Evolutionary conservation across 257 asterid species (phyloP), one percentile per base, ranked within the genome.

Genomic region (Gentiana straminea): DNA sequence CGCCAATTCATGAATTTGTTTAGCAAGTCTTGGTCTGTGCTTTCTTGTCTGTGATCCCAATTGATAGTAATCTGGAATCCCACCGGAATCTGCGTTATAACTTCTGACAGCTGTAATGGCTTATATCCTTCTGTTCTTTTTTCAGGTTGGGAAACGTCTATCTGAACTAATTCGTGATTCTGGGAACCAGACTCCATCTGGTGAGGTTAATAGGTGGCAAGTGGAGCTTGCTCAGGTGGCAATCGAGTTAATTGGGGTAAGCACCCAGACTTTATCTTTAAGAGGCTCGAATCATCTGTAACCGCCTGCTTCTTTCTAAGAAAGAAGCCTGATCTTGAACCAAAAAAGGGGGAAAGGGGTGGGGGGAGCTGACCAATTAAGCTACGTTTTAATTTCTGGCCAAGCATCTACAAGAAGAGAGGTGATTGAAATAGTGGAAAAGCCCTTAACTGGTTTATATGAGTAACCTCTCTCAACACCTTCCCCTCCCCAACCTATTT

Each of bases 131-230:
- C 39, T 44, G 49, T 39, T 70, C 64, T 51, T 73, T 41, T 68
- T 78, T 64, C 63, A 91, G 98, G 95, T 92, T 51, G 95, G 94
- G 33, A 81, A 81, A 69, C 85, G 84, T 66, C 81, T 92, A 33
- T 83, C 99, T 33, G 99, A 92, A 74, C 95, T 88, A 62, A 92
- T 92, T 67, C 93, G 99, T 56, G 99, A 92, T 77, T 80, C 84
- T 49, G 99, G 99, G 52, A 75, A 81, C 64, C 97, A 83, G 78
- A 77, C 94, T 35, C 71, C 84, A 47, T 82, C 91, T 55, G 77
- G 83, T 61, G 96, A 92, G 75, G 93, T 83, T 72, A 86, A 82
- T 62, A 79, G 95, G 79, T 92, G 98, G 98, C 97, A 84, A 68
- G 37, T 85, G 24, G 99, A 92, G 79, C 97, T 92, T 58, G 74